phyloP scores from a whole-genome alignment of 495 filamentous ascomycete species.

The Xeromyces bisporus region DNA sequence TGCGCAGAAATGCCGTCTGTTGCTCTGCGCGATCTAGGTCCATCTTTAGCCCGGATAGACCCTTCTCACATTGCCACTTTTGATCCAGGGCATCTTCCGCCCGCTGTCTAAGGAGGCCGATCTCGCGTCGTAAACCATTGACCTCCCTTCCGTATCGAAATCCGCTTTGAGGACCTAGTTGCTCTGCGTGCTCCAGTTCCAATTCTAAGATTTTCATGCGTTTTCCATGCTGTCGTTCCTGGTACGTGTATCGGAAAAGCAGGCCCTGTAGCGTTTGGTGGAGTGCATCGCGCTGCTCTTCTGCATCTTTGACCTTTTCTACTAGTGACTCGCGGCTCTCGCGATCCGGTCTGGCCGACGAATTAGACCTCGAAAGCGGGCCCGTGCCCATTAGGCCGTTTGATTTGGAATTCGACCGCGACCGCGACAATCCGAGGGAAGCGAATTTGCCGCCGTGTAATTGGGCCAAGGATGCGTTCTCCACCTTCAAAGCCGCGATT shows the following conservation, averaged over 20 bases:
- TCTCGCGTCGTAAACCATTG: constrained; percentile 57
- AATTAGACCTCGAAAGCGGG: constrained; percentile 38
- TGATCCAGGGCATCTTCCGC: constrained; percentile 93
- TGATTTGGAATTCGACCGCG: constrained; percentile 38
- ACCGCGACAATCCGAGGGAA: constrained; percentile 35
- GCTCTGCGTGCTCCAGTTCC: constrained; percentile 58
- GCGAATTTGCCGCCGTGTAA: constrained; percentile 10
- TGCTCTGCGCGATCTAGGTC: constrained; percentile 90
- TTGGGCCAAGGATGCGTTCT: constrained; percentile 34
- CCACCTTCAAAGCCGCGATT: constrained; percentile 43
- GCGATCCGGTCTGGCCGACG: constrained; percentile 40
- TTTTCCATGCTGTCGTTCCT: constrained; percentile 65
- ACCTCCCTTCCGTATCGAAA: constrained; percentile 75
- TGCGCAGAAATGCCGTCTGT: constrained; percentile 68
- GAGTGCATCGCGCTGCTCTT: constrained; percentile 82
- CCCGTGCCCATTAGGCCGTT: constrained; percentile 26
- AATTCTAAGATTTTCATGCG: constrained; percentile 55
- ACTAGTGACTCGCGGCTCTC: constrained; percentile 55
- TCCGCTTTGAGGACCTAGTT: constrained; percentile 47
- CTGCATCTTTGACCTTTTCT: constrained; percentile 80
- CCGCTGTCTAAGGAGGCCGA: constrained; percentile 66
- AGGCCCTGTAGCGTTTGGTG: constrained; percentile 71
- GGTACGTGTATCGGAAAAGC: constrained; percentile 72
- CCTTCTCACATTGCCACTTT: constrained; percentile 93
- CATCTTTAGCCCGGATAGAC: constrained; percentile 83